Base-by-base conservation (phyloP, 2,329 filamentous ascomycete genomes). In the Bipolaris oryzae region DNA sequence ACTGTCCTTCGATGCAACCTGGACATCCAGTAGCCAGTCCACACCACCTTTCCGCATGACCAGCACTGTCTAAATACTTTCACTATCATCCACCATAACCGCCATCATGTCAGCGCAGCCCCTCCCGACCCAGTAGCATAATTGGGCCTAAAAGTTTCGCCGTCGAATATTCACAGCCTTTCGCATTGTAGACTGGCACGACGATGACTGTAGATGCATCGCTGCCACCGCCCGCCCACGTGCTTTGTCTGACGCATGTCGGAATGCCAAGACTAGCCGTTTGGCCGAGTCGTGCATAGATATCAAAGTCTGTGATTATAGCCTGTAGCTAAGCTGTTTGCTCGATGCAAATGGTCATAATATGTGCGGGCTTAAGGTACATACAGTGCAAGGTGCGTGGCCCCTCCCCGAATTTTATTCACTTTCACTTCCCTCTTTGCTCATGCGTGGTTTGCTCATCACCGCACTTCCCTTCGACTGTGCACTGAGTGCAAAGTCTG, bases 11-110 rank as follows among this genome's bases (percentile, higher is more conserved):
- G 72, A 73, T 74, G 68, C 68, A 67, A 62, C 68, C 66, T 63
- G 72, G 71, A 70, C 70, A 61, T 73, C 68, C 71, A 70, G 68
- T 68, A 71, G 71, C 70, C 71, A 74, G 67, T 73, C 66, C 62
- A 69, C 74, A 74, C 62, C 66, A 70, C 62, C 61, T 23, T 67
- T 60, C 67, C 72, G 63, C 73, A 68, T 70, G 65, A 63, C 60
- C 71, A 72, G 55, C 69, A 70, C 64, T 71, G 60, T 71, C 64
- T 73, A 69, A 69, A 70, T 72, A 73, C 65, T 68, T 60, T 66
- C 63, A 72, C 66, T 28, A 45, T 69, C 70, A 69, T 69, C 60
- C 61, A 63, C 67, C 60, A 66, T 74, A 61, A 65, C 57, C 66
- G 57, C 71, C 51, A 65, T 53, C 56, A 56, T 70, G 67, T 68